Conservation (phyloP, 768 basidiomycete genomes). For the Pisolithus tinctorius region DNA sequence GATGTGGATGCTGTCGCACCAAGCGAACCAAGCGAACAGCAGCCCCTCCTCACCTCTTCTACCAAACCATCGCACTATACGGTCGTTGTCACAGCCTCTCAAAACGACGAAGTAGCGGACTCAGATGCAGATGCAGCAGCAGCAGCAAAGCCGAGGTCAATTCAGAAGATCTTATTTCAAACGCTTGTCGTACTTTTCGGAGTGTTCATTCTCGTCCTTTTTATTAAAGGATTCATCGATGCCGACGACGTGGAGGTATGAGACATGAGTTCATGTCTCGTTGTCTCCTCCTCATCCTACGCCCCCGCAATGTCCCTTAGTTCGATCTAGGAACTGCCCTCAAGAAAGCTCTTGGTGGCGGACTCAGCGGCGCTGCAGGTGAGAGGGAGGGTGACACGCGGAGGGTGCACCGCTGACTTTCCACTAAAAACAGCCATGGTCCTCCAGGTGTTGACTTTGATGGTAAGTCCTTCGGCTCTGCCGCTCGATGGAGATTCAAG, state of each 20-base stretch:
- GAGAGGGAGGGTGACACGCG: conserved; percentile 3
- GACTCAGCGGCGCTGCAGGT: conserved; percentile 85
- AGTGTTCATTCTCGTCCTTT: conserved; percentile 37
- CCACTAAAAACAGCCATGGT: conserved; percentile 66
- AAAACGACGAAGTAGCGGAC: conserved; percentile 15
- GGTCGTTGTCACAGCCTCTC: neutral
- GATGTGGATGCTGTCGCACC: neutral
- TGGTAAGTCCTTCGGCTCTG: conserved; percentile 34
- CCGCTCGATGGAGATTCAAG: neutral
- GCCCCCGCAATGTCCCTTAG: conserved; percentile 37
- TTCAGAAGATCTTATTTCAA: conserved; percentile 19
- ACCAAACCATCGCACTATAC: conserved; percentile 14
- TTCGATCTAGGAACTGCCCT: conserved; percentile 78
- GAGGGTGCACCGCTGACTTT: neutral
- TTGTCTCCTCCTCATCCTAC: conserved; percentile 38
- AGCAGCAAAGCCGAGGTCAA: conserved; percentile 8
- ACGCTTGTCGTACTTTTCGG: conserved; percentile 30
- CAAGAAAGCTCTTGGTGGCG: conserved; percentile 82
- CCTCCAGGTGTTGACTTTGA: conserved; percentile 83
- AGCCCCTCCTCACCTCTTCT: conserved; percentile 17
- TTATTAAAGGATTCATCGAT: conserved; percentile 68
- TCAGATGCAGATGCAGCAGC: neutral
- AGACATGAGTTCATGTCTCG: conserved; percentile 1
- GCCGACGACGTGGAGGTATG: conserved; percentile 61
- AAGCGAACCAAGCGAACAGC: conserved; percentile 12